Conservation (phyloP, 176 grass and related monocot genomes). For the Cymbopogon citratus region DNA sequence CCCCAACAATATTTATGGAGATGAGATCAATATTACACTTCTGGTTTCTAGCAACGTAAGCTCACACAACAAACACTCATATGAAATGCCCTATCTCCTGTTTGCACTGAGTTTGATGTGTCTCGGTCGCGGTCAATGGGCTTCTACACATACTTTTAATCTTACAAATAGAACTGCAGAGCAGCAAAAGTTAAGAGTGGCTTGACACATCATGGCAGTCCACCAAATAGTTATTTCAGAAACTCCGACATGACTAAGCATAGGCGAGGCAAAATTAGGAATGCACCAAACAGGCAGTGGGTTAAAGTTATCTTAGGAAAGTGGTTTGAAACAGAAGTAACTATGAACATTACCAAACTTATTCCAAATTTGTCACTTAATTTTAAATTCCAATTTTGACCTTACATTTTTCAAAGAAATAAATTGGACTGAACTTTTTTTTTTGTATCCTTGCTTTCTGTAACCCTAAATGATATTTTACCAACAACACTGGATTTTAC, state of each 20-base stretch:
- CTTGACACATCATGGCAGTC: neutral
- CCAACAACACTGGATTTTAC: neutral
- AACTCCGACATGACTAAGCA: neutral
- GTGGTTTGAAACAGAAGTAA: neutral
- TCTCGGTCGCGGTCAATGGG: neutral
- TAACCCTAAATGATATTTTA: constrained; percentile 7
- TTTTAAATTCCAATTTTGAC: neutral
- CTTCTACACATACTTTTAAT: constrained; percentile 18
- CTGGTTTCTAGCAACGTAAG: constrained; percentile 82
- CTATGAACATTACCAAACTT: neutral
- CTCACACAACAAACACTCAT: constrained; percentile 17
- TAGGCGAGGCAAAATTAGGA: neutral
- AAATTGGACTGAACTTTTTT: neutral
- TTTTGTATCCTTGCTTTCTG: neutral
- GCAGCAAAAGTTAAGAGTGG: neutral
- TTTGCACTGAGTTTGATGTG: constrained; percentile 1
- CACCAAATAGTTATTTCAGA: neutral
- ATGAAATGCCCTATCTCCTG: neutral
- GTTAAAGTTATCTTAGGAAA: constrained; percentile 3
- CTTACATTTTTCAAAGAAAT: neutral
- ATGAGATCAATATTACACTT: constrained; percentile 53
- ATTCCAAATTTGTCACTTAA: neutral
- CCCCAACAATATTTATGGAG: constrained; percentile 59
- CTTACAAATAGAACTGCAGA: constrained; percentile 16
- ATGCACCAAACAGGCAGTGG: neutral